These are phyloP conservation scores for Melanomma pulvis-pyrius DNA, from an alignment of 495 filamentous ascomycete species.

Conservation along the genomic window DNA sequence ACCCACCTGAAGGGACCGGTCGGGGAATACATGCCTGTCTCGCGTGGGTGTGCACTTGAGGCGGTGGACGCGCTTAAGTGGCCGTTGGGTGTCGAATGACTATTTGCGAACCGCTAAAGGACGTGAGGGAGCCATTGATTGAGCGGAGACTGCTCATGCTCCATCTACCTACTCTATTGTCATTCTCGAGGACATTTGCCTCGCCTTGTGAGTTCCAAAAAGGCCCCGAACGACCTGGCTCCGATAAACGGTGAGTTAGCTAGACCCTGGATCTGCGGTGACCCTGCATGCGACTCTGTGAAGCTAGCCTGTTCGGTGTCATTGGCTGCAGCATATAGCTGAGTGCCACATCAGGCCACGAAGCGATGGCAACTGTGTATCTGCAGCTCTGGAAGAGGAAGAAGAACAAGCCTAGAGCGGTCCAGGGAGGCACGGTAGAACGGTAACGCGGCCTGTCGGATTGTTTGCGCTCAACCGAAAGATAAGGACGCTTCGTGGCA, in stretches of 20 bases:
- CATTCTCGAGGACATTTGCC: not conserved
- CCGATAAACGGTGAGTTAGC: slow-evolving; percentile 12
- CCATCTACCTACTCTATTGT: too few relatives aligned
- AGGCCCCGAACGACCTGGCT: not conserved
- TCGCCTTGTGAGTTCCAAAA: not conserved
- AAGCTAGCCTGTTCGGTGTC: not conserved
- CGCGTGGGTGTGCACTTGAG: slow-evolving; percentile 3
- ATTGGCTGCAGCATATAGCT: slow-evolving; percentile 1
- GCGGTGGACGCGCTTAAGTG: slow-evolving; percentile 15
- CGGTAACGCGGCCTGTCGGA: not conserved
- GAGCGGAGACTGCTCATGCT: too few relatives aligned
- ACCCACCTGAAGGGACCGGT: slow-evolving; percentile 5
- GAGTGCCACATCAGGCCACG: slow-evolving; percentile 7
- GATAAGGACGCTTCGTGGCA: not conserved
- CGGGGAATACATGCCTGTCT: slow-evolving; percentile 7
- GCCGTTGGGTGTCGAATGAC: not conserved
- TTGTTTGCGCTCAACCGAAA: not conserved
- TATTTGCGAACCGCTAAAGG: not conserved
- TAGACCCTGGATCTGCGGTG: slow-evolving; percentile 12
- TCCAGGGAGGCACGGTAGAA: not conserved
- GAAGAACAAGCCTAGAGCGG: slow-evolving; percentile 15
- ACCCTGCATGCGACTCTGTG: slow-evolving; percentile 7
- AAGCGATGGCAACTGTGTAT: slow-evolving; percentile 5
- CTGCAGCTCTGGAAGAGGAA: slow-evolving; percentile 1
- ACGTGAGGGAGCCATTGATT: too few relatives aligned